Conservation (phyloP, 2,329 filamentous ascomycete genomes). For the Colletotrichum australisinense region DNA sequence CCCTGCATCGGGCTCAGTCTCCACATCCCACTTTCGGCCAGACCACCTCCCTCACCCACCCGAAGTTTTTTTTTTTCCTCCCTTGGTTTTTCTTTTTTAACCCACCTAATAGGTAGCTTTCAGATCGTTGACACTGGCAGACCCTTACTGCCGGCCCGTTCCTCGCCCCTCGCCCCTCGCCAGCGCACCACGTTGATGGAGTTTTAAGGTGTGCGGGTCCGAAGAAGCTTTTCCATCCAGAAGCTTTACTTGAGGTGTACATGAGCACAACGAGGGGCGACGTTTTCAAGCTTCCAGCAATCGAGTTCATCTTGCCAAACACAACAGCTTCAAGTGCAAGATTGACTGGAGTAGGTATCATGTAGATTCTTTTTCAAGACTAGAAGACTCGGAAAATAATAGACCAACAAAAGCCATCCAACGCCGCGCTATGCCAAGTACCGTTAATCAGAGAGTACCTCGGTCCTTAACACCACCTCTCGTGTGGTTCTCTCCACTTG, state of each 20-base stretch:
- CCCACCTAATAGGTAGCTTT: background rate
- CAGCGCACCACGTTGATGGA: background rate
- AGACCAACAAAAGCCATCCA: constrained; percentile 1
- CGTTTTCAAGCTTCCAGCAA: too few relatives aligned
- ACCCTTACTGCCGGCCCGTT: constrained; percentile 31
- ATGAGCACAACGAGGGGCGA: background rate
- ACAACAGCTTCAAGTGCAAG: background rate
- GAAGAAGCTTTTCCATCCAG: background rate
- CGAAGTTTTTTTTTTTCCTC: background rate
- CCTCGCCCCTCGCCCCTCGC: constrained; percentile 16
- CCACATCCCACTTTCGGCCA: constrained; percentile 11
- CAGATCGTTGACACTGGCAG: constrained; percentile 17
- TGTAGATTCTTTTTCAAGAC: background rate
- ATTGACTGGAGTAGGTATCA: background rate
- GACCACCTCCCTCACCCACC: background rate
- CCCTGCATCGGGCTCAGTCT: constrained; percentile 24
- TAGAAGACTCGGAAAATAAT: background rate
- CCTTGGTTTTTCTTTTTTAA: background rate
- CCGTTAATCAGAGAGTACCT: background rate
- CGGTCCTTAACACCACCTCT: constrained; percentile 75
- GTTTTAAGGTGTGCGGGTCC: background rate
- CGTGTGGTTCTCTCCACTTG: constrained; percentile 82
- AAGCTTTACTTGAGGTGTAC: too few relatives aligned
- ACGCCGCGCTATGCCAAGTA: constrained; percentile 20
- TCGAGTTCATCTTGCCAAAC: background rate